phyloP scores from a whole-genome alignment of 2,329 filamentous ascomycete species.

The Rugonectria rugulosa region DNA sequence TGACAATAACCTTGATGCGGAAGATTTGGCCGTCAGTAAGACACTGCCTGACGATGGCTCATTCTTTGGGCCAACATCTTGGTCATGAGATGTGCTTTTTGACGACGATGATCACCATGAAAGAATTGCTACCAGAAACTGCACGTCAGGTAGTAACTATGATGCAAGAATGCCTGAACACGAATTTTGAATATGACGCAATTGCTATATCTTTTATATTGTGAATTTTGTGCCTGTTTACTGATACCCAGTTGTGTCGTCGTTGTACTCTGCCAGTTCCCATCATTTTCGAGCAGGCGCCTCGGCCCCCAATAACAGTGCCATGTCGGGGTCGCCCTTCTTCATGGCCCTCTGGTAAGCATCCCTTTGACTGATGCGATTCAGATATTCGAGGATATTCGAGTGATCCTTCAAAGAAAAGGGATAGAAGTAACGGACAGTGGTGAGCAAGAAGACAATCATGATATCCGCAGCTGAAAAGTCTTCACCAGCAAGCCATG shows the following conservation, averaged over 20 bases:
- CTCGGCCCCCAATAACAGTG: conserved; percentile 23
- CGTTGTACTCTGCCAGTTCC: not conserved
- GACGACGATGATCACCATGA: too few relatives aligned
- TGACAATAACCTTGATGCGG: conserved; percentile 6
- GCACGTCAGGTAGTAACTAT: too few relatives aligned
- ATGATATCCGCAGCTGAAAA: conserved; percentile 74
- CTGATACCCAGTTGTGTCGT: not conserved
- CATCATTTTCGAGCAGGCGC: not conserved
- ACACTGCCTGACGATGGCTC: conserved; percentile 6
- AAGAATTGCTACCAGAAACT: too few relatives aligned
- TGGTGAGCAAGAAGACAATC: conserved; percentile 67
- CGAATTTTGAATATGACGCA: too few relatives aligned
- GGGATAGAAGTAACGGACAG: conserved; percentile 61
- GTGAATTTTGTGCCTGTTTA: not conserved
- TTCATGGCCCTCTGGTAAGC: conserved; percentile 56
- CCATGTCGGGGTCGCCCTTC: conserved; percentile 58
- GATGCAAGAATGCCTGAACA: too few relatives aligned
- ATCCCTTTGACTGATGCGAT: conserved; percentile 52
- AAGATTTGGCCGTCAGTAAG: conserved; percentile 1
- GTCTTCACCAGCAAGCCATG: conserved; percentile 66
- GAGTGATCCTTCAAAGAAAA: conserved; percentile 50
- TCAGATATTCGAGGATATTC: conserved; percentile 55
- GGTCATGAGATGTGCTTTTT: not conserved
- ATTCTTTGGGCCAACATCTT: conserved; percentile 6
- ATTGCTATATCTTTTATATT: too few relatives aligned